phyloP scores from a whole-genome alignment of 768 basidiomycete genomes.

The Rhizopogon roseolus region DNA sequence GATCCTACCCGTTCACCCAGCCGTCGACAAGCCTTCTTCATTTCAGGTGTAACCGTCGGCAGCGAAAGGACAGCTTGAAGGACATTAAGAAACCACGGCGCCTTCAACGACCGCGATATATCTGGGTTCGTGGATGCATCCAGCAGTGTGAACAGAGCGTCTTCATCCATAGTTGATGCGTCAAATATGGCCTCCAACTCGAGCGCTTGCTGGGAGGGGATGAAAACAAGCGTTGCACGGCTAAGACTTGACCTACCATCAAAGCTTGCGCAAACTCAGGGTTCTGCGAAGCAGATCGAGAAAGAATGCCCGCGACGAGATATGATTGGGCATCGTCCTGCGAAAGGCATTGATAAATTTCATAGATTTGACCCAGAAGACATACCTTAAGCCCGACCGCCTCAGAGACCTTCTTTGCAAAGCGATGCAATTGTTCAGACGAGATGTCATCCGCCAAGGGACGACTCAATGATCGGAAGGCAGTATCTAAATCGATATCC shows the following conservation, averaged over 20 bases:
- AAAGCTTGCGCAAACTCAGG: conserved; percentile 38
- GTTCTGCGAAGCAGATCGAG: conserved; percentile 61
- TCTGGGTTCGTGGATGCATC: conserved; percentile 65
- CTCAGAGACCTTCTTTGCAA: conserved; percentile 53
- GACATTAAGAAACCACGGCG: conserved; percentile 28
- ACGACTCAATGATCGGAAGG: conserved; percentile 46
- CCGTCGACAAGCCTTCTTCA: conserved; percentile 41
- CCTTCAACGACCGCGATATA: conserved; percentile 50
- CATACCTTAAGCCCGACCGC: conserved; percentile 53
- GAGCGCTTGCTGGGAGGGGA: conserved; percentile 44
- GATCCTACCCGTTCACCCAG: conserved; percentile 47
- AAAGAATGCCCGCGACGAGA: conserved; percentile 57
- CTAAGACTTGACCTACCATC: conserved; percentile 33
- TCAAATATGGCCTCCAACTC: conserved; percentile 55
- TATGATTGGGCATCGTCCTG: conserved; percentile 56
- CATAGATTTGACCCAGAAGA: background rate
- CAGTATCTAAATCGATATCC: conserved; percentile 54
- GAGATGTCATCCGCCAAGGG: conserved; percentile 58
- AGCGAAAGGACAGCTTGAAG: conserved; percentile 29
- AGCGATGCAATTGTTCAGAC: conserved; percentile 43
- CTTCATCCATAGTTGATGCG: conserved; percentile 45
- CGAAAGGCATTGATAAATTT: conserved; percentile 1
- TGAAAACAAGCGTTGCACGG: conserved; percentile 7
- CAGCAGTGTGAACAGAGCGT: conserved; percentile 50
- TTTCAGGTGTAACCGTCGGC: conserved; percentile 33